Conservation (phyloP, 306 rosid genomes). For the Bauhinia variegata region DNA sequence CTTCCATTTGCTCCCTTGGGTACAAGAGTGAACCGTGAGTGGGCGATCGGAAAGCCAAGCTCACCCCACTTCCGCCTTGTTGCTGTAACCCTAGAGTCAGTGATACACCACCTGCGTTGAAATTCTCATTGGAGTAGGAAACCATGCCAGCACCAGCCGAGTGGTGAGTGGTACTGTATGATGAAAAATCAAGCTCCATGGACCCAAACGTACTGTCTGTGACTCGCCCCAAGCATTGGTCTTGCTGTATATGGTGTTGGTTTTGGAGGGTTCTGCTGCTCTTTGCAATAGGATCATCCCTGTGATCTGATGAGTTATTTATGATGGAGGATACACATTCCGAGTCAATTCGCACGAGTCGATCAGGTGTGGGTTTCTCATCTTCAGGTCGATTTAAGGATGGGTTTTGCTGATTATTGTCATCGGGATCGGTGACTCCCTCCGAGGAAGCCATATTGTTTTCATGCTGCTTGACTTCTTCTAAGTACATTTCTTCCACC, state of each 20-base stretch:
- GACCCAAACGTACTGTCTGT: conserved; percentile 57
- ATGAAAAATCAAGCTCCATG: conserved; percentile 72
- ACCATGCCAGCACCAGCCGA: conserved; percentile 37
- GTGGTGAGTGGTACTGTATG: conserved; percentile 45
- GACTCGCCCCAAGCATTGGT: conserved; percentile 47
- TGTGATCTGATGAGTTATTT: conserved; percentile 47
- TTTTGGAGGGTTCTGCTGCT: conserved; percentile 36
- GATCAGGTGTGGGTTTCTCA: conserved; percentile 53
- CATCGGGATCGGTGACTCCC: conserved; percentile 40
- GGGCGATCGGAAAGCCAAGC: conserved; percentile 61
- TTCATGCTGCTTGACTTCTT: conserved; percentile 74
- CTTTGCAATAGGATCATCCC: conserved; percentile 37
- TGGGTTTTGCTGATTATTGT: conserved; percentile 30
- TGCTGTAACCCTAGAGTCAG: conserved; percentile 89
- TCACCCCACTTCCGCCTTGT: conserved; percentile 70
- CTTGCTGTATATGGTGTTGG: conserved; percentile 35
- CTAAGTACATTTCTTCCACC: conserved; percentile 94
- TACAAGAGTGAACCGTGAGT: conserved; percentile 67
- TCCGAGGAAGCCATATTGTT: conserved; percentile 53
- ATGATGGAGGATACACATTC: conserved; percentile 73
- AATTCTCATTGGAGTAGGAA: conserved; percentile 34
- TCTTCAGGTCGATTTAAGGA: conserved; percentile 40
- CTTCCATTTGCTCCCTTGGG: conserved; percentile 72
- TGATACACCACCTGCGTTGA: conserved; percentile 64
- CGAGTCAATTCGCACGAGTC: conserved; percentile 61